Base-by-base conservation (phyloP, 768 basidiomycete genomes). In the Myochromella boudieri region DNA sequence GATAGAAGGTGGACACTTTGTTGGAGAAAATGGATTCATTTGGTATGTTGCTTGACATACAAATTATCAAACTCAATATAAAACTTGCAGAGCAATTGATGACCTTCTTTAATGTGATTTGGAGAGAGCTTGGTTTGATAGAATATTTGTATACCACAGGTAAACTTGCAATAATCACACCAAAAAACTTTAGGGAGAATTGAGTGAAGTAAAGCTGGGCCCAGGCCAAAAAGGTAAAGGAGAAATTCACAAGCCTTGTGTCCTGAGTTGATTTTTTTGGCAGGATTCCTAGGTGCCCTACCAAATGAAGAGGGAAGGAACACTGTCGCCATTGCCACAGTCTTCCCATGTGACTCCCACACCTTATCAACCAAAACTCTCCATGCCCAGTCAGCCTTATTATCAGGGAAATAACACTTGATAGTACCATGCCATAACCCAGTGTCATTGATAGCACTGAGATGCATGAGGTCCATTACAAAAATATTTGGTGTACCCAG, bases 401-500 rank as follows among this genome's bases (percentile, higher is more conserved):
- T n/a, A 41, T 42, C 51, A n/a, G 47, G 47, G n/a, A 51, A 24
- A 38, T 70, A 69, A 12, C 49, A 59, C 4, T 57, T 42, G 10
- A 66, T 34, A 7, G 48, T 60, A 39, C 60, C 62, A 54, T 65
- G 53, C 74, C 69, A 56, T 46, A 71, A 26, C 18, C 40, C 6
- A 4, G 67, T 64, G 39, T 76, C 61, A 18, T 64, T 65, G 38
- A 71, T 48, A 3, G 48, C 47, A 3, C 59, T 15, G 0, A 71
- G 57, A 49, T 76, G 71, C 74, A 79, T 79, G 0, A 65, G n/a
- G 46, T 79, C 74, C 1, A 64, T 58, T 0, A 59, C 48, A 53
- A 75, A 76, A 20, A 60, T 62, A 0, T 37, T 22, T 0, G 73
- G 74, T 3, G 73, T 42, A 0, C 58, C 56, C 7, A 74, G 60